These are phyloP conservation scores for Arabidopsis arenosa DNA, from an alignment of 345 rosid species.

Conservation along the genomic window DNA sequence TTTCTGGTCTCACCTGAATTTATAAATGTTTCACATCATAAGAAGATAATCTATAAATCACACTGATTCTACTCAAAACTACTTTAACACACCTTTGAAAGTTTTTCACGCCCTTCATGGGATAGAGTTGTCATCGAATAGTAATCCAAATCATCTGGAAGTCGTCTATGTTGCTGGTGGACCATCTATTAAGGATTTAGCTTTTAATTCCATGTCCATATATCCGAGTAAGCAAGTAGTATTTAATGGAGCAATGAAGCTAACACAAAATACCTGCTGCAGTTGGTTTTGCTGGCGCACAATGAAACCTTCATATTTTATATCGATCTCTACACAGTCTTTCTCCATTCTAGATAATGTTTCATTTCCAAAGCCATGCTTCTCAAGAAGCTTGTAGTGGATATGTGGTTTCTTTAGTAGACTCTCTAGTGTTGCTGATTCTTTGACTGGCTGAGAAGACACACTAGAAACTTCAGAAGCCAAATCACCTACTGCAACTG, in stretches of 20 bases:
- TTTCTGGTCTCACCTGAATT: constrained; percentile 88
- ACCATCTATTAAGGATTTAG: constrained; percentile 62
- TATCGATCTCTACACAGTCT: constrained; percentile 89
- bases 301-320: constrained; percentile 95
- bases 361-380: constrained; percentile 84
- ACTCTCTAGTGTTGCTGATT: constrained; percentile 78
- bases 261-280: constrained; percentile 64
- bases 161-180: constrained; percentile 80
- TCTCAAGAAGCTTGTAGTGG: constrained; percentile 71
- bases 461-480: constrained; percentile 70
- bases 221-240: background rate
- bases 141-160: constrained; percentile 92
- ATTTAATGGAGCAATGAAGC: background rate
- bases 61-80: constrained; percentile 12
- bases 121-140: constrained; percentile 80
- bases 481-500: constrained; percentile 73
- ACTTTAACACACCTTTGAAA: constrained; percentile 76
- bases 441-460: constrained; percentile 89
- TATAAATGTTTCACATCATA: constrained; percentile 12
- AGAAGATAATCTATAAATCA: background rate
- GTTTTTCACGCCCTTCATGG: constrained; percentile 91
- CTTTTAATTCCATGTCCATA: background rate
- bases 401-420: constrained; percentile 95
- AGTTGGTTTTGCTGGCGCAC: constrained; percentile 79
- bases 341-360: constrained; percentile 73